Conservation (phyloP, 2,329 filamentous ascomycete genomes). For the Xylariaceae sp. region DNA sequence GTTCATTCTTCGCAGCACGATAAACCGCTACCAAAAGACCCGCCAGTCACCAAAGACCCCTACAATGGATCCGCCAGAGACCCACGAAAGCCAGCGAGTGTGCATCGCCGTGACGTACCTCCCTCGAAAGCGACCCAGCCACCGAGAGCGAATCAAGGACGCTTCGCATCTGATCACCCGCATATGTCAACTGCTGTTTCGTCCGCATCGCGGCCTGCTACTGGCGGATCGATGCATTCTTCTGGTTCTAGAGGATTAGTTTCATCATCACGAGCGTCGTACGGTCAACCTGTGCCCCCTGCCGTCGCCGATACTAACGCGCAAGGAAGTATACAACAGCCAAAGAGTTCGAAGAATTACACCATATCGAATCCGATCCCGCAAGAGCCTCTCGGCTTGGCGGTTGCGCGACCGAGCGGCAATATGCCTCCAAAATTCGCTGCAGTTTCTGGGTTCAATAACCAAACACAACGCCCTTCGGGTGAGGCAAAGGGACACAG, state of each 20-base stretch:
- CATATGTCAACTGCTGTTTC: constrained; percentile 47
- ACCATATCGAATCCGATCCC: constrained; percentile 65
- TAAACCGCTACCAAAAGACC: constrained; percentile 58
- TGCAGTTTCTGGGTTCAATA: constrained; percentile 55
- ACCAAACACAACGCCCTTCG: constrained; percentile 45
- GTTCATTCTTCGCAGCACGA: constrained; percentile 42
- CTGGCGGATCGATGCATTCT: constrained; percentile 74
- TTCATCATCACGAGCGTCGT: constrained; percentile 59
- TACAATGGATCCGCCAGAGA: constrained; percentile 36
- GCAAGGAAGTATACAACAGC: constrained; percentile 85
- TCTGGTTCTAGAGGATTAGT: constrained; percentile 59
- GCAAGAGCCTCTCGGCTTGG: constrained; percentile 48
- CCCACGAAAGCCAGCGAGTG: constrained; percentile 43
- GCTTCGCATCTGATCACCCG: constrained; percentile 51
- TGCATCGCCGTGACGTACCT: constrained; percentile 45
- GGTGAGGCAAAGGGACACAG: constrained; percentile 55
- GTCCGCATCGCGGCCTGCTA: constrained; percentile 62
- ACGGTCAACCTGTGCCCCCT: constrained; percentile 83
- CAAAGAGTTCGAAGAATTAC: constrained; percentile 63
- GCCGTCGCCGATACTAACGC: constrained; percentile 84
- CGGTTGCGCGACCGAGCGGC: constrained; percentile 58
- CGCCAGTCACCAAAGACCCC: constrained; percentile 44
- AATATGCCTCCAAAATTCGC: constrained; percentile 56
- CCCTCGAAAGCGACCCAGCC: constrained; percentile 46
- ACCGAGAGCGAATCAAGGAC: constrained; percentile 47